Conservation (phyloP, 805 yeast genomes). For the Cyberlindnera samutprakarnensis region DNA sequence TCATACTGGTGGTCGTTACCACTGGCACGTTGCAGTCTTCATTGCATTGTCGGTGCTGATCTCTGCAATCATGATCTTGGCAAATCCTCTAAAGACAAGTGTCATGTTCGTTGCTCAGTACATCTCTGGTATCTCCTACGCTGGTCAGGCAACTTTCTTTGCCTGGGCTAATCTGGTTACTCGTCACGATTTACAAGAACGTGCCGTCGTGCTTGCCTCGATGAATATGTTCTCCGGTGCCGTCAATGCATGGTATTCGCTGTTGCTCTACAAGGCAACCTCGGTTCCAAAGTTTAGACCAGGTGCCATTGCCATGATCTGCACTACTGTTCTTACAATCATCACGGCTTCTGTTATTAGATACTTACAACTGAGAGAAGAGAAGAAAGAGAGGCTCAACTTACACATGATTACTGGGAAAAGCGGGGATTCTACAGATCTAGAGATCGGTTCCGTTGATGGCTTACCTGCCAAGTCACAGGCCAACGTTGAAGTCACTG, state of each 20-base stretch:
- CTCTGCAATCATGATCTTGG: constrained; percentile 39
- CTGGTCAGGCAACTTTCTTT: constrained; percentile 54
- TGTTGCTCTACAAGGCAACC: constrained; percentile 44
- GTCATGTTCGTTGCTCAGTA: constrained; percentile 49
- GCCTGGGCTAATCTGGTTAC: constrained; percentile 60
- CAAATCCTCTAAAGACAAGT: constrained; percentile 30
- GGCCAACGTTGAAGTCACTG: no score
- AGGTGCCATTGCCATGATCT: constrained; percentile 53
- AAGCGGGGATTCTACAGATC: no score
- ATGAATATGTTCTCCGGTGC: constrained; percentile 61
- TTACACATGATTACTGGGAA: no score
- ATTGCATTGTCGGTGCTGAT: constrained; percentile 36
- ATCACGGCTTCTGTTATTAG: constrained; percentile 35
- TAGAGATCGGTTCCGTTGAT: no score
- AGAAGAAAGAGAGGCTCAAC: no score
- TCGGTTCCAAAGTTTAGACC: constrained; percentile 43
- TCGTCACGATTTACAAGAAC: constrained; percentile 50
- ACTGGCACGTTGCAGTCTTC: constrained; percentile 43
- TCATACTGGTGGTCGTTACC: constrained; percentile 33
- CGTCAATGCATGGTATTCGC: constrained; percentile 59
- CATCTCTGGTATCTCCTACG: constrained; percentile 44
- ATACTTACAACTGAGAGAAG: constrained; percentile 34
- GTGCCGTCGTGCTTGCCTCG: constrained; percentile 57
- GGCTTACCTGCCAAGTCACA: no score
- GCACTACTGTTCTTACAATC: constrained; percentile 38